Base-by-base conservation (phyloP, 1,284 basidiomycete genomes). In the Puccinia polysora region DNA sequence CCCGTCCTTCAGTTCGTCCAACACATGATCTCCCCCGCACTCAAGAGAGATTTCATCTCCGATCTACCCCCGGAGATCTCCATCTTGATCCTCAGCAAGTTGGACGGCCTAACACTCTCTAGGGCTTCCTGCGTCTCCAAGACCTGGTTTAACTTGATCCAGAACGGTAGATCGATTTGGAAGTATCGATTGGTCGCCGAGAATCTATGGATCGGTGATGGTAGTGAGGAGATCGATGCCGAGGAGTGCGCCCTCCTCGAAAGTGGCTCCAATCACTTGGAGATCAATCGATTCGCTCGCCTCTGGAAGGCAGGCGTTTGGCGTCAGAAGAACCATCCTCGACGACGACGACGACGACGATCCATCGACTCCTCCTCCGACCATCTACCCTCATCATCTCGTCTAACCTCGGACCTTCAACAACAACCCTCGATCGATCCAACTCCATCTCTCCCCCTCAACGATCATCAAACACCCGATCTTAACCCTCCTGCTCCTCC, bases 11-110 rank as follows among this genome's bases (percentile, higher is more conserved):
- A 90, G 68, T 88, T 87, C 4, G 81, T 92, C 15, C 88, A 92
- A 78, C 87, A 88, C 53, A 87, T 93, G 74, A 83, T 93, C 75
- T 87, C 88, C 0, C 89, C 90, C 34, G 90, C 89, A 6, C 83
- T 93, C 30, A 89, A 89, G 23, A 87, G 90, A 76, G 91, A 93
- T 80, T 93, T 92, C 79, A 83, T 93, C 75, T 89, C 87, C 1
- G 84, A 91, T 52, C 84, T 93, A 5, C 91, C 91, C 7, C 87
- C 89, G 23, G 90, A 93, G 76, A 85, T 93, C 56, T 87, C 89
- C 60, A 88, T 89, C 0, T 86, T 88, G 73, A 84, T 93, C 73
- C 84, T 93, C 73, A 87, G 86, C 75, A 89, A 84, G 78, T 85
- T 93, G 25, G 86, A 89, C 2, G 89, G 87, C 76, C 83, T 86